A percentile compares a stretch with the other conserved stretches of the same genome.
Evolutionary conservation across 1,284 basidiomycete genomes (phyloP).

Genomic region (Cerioporus squamosus): DNA sequence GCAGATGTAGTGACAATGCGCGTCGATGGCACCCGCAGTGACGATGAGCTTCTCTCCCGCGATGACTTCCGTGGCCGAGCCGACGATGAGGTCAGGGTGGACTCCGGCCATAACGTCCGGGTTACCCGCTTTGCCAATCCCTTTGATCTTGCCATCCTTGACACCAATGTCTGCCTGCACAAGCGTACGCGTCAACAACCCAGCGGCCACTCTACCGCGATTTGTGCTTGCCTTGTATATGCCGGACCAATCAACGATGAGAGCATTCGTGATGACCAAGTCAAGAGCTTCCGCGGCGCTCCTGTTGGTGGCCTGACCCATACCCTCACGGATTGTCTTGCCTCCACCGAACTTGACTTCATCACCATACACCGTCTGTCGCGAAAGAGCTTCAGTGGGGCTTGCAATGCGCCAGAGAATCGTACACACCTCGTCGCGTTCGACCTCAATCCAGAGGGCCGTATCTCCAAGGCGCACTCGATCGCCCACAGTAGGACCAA

Average conservation of each 20-base stretch:
- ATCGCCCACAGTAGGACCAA: constrained; percentile 94
- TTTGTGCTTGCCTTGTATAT: constrained; percentile 80
- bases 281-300: constrained; percentile 78
- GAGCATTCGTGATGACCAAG: constrained; percentile 92
- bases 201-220: not conserved
- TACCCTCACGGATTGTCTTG: constrained; percentile 94
- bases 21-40: constrained; percentile 94
- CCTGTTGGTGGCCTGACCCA: constrained; percentile 90
- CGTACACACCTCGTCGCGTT: constrained; percentile 75
- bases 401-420: not conserved
- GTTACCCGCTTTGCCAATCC: constrained; percentile 97
- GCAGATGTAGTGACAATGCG: constrained; percentile 93
- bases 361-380: constrained; percentile 85
- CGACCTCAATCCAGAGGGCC: constrained; percentile 91
- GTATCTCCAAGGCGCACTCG: constrained; percentile 90
- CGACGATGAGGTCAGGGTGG: constrained; percentile 76
- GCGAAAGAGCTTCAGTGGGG: not conserved
- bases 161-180: constrained; percentile 96
- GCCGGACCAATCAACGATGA: constrained; percentile 94
- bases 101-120: constrained; percentile 92
- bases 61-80: constrained; percentile 91
- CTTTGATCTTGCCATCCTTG: constrained; percentile 82
- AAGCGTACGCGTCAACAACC: constrained; percentile 2
- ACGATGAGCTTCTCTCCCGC: constrained; percentile 94
- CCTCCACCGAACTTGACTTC: constrained; percentile 99